phyloP scores from a whole-genome alignment of 306 rosid genomes.

The Senna siamea region DNA sequence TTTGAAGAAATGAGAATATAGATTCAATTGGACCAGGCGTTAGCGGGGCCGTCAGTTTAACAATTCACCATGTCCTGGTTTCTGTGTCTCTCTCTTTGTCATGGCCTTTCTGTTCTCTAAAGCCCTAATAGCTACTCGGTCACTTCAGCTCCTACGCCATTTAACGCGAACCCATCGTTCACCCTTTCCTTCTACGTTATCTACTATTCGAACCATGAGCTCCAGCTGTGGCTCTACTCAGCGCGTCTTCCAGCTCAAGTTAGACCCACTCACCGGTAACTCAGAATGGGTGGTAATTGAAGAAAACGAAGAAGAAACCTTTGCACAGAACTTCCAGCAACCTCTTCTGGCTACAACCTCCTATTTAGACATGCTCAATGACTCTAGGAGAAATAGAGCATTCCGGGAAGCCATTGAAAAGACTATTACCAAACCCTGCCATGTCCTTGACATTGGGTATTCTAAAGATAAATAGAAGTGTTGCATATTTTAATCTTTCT shows the following conservation, averaged over 20 bases:
- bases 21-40: too few relatives aligned
- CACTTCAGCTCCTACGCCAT: constrained; percentile 27
- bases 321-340: constrained; percentile 40
- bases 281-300: constrained; percentile 93
- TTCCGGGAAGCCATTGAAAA: constrained; percentile 77
- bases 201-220: constrained; percentile 60
- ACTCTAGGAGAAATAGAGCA: constrained; percentile 70
- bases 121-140: constrained; percentile 43
- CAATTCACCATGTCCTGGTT: too few relatives aligned
- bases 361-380: constrained; percentile 93
- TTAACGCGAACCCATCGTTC: constrained; percentile 5
- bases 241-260: constrained; percentile 76
- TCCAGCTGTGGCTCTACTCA: constrained; percentile 55
- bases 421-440: constrained; percentile 70
- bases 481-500: neutral
- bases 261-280: constrained; percentile 82
- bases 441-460: constrained; percentile 90
- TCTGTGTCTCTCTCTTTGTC: constrained; percentile 16
- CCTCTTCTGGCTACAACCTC: constrained; percentile 77
- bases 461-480: neutral
- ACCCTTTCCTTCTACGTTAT: constrained; percentile 12
- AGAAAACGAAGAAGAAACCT: constrained; percentile 48
- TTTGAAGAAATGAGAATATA: too few relatives aligned
- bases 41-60: too few relatives aligned
- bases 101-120: constrained; percentile 45